Evolutionary conservation across 2,329 filamentous ascomycete genomes (phyloP).

Genomic region (Talaromyces sp.): DNA sequence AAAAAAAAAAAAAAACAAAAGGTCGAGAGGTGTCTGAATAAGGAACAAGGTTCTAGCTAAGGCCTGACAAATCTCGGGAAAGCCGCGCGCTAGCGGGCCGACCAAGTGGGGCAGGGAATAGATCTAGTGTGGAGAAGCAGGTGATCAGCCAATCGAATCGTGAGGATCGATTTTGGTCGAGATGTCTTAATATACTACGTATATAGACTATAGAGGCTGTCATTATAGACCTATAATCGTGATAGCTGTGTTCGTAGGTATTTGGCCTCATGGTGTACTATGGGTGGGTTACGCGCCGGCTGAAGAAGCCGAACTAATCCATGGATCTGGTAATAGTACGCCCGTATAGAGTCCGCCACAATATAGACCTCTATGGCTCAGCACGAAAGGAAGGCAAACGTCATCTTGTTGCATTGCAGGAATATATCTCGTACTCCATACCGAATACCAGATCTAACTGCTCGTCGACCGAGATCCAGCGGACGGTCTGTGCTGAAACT

Average conservation of each 20-base stretch:
- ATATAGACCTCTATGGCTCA: neutral
- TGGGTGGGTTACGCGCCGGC: neutral
- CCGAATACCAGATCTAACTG: neutral
- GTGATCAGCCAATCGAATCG: neutral
- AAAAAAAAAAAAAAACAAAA: neutral
- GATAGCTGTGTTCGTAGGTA: neutral
- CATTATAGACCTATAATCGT: neutral
- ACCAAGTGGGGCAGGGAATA: neutral
- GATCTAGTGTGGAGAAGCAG: neutral
- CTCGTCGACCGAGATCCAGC: neutral
- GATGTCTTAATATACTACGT: neutral
- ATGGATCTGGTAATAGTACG: neutral
- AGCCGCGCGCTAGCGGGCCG: conserved; percentile 18
- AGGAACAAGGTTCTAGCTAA: neutral
- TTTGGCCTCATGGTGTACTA: neutral
- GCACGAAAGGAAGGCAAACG: neutral
- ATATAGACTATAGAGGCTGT: neutral
- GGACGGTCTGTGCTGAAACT: neutral
- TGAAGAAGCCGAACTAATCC: neutral
- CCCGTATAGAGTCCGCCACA: neutral
- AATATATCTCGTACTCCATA: neutral
- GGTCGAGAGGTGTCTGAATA: neutral
- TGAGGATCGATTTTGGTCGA: neutral
- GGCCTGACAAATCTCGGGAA: conserved; percentile 19
- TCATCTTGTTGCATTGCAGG: neutral